These are phyloP conservation scores for Cryptosporidium bovis DNA, from an alignment of 169 alveolate species.

Conservation along the genomic window DNA sequence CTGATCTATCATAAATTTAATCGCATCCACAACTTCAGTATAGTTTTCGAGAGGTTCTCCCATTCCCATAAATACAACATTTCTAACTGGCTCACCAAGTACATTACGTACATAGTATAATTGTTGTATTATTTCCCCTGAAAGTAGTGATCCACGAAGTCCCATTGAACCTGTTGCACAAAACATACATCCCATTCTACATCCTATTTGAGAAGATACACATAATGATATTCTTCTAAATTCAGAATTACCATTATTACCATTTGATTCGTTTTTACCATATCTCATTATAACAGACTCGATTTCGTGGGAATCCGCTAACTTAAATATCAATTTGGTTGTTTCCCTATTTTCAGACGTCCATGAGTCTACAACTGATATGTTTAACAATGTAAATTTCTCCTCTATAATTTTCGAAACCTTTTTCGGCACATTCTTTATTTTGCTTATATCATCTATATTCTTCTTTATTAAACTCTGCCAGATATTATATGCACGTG, in stretches of 20 bases:
- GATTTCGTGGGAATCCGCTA: conserved; percentile 65
- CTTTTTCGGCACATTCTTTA: conserved; percentile 27
- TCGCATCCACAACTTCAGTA: conserved; percentile 76
- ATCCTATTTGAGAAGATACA: conserved; percentile 79
- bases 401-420: conserved; percentile 11
- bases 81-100: conserved; percentile 72
- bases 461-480: conserved; percentile 26
- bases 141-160: conserved; percentile 72
- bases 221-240: conserved; percentile 70
- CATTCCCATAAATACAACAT: conserved; percentile 82
- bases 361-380: conserved; percentile 6
- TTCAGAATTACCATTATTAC: conserved; percentile 7
- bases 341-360: conserved; percentile 66
- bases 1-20: conserved; percentile 40
- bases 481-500: conserved; percentile 60
- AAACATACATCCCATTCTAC: conserved; percentile 81
- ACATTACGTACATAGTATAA: conserved; percentile 70
- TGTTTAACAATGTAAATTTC: conserved; percentile 29
- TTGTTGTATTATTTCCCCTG: conserved; percentile 81
- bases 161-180: conserved; percentile 81
- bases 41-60: conserved; percentile 82
- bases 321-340: conserved; percentile 56
- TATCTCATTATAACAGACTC: conserved; percentile 71
- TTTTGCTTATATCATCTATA: conserved; percentile 11
- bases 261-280: conserved; percentile 10